Evolutionary conservation across 169 alveolate species (phyloP).

Genomic region (Fabrea salina): DNA sequence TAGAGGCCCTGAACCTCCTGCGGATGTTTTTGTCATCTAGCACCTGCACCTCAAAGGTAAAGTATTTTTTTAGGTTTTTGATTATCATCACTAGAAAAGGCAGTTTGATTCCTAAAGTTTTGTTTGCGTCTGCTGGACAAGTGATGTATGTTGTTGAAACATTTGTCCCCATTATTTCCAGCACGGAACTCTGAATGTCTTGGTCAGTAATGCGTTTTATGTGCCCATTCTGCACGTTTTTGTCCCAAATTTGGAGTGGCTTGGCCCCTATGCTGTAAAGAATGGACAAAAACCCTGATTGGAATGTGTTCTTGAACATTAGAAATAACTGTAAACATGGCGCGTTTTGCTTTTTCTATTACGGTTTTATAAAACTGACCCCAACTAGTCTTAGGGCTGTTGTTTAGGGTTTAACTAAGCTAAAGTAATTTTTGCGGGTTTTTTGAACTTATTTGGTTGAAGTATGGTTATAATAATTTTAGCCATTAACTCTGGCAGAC

Average conservation of each 20-base stretch:
- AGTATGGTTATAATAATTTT: no score
- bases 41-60: constrained; percentile 94
- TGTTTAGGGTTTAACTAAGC: no score
- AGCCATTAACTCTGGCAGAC: no score
- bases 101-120: constrained; percentile 91
- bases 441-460: no score
- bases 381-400: no score
- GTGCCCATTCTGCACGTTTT: constrained; percentile 90
- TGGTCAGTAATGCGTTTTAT: constrained; percentile 92
- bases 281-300: constrained; percentile 91
- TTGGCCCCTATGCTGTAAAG: constrained; percentile 88
- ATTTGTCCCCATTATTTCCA: no score
- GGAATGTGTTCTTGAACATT: constrained; percentile 93
- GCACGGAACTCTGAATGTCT: constrained; percentile 91
- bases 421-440: no score
- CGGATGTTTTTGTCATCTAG: constrained; percentile 94
- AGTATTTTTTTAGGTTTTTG: no score
- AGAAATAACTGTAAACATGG: no score
- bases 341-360: no score
- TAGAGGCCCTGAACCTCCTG: constrained; percentile 94
- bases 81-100: constrained; percentile 94
- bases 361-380: no score
- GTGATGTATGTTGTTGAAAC: no score
- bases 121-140: constrained; percentile 89
- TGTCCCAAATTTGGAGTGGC: constrained; percentile 85